A percentile compares a stretch with the other conserved stretches of the same genome.
Conservation (phyloP, 805 yeast species). For the Metschnikowia drakensbergensis region DNA sequence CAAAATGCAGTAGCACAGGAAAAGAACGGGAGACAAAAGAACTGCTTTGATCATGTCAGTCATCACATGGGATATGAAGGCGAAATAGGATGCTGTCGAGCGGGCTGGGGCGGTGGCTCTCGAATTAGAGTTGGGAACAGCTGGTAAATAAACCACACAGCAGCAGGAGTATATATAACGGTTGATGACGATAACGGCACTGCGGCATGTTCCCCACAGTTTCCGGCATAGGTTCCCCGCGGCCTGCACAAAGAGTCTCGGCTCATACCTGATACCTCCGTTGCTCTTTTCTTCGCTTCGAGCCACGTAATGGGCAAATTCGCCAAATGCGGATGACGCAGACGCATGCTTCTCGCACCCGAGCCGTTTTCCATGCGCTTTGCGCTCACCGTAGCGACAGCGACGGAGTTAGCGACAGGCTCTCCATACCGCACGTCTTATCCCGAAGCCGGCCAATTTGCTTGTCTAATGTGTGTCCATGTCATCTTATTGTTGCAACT, state of each 20-base stretch:
- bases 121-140: background rate
- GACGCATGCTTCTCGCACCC: background rate
- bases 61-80: background rate
- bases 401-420: too few relatives aligned
- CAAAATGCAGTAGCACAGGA: constrained; percentile 7
- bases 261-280: background rate
- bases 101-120: background rate
- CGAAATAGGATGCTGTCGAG: background rate
- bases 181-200: constrained; percentile 1
- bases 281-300: constrained; percentile 1
- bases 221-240: background rate
- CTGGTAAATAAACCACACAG: background rate
- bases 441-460: background rate
- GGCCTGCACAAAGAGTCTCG: background rate
- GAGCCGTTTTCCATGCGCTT: background rate
- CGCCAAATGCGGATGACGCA: background rate
- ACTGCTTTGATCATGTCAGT: background rate
- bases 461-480: too few relatives aligned
- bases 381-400: background rate
- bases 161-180: background rate
- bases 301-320: background rate
- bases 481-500: background rate
- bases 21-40: background rate
- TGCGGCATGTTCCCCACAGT: constrained; percentile 3
- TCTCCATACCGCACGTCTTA: too few relatives aligned